phyloP scores from a whole-genome alignment of 192 early-diverging fungal species.

The Coemansia sp. region DNA sequence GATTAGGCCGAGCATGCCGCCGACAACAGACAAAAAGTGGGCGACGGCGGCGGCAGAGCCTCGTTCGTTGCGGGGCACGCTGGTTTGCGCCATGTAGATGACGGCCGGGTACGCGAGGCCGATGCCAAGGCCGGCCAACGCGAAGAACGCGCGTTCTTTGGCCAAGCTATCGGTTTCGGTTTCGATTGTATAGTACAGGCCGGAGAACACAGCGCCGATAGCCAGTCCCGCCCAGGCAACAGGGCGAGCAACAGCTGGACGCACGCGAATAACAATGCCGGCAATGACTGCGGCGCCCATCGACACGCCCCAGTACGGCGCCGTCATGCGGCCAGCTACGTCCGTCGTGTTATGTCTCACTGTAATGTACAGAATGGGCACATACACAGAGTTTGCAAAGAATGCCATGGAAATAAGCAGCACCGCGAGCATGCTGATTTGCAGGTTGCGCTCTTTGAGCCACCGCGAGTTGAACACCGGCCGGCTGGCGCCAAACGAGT shows the following conservation, averaged over 20 bases:
- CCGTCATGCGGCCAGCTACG: conserved; percentile 31
- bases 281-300: conserved; percentile 31
- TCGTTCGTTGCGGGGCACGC: conserved; percentile 34
- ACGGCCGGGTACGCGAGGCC: conserved; percentile 37
- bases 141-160: conserved; percentile 43
- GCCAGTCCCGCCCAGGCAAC: conserved; percentile 34
- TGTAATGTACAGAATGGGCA: conserved; percentile 50
- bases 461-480: conserved; percentile 41
- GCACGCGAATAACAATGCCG: conserved; percentile 18
- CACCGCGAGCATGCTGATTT: conserved; percentile 40
- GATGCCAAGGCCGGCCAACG: conserved; percentile 37
- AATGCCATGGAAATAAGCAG: conserved; percentile 49
- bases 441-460: conserved; percentile 50
- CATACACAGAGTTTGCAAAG: conserved; percentile 28
- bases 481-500: conserved; percentile 20
- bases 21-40: conserved; percentile 50
- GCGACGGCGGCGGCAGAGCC: conserved; percentile 35
- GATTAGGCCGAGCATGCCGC: conserved; percentile 50
- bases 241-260: conserved; percentile 23
- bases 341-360: conserved; percentile 22
- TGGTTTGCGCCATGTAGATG: conserved; percentile 35
- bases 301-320: conserved; percentile 43
- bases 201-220: conserved; percentile 35
- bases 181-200: conserved; percentile 44
- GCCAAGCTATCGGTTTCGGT: conserved; percentile 11